Evolutionary conservation across 306 rosid species (phyloP).

Genomic region (Hippophae tibetana): DNA sequence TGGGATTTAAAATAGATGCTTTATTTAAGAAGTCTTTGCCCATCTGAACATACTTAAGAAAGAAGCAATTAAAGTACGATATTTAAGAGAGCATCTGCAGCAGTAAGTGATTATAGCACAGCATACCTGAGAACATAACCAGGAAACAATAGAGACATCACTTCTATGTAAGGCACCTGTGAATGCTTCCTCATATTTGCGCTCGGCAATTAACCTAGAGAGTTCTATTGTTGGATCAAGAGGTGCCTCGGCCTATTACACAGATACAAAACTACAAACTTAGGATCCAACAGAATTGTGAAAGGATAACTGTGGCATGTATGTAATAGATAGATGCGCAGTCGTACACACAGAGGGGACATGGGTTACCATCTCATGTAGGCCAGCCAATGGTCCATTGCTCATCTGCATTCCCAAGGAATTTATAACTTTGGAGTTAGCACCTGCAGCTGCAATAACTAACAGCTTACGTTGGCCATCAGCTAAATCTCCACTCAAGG

Average conservation of each 20-base stretch:
- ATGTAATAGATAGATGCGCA: no score
- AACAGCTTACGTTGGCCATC: conserved; percentile 52
- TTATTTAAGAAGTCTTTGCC: not conserved
- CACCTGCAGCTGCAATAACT: conserved; percentile 36
- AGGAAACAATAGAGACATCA: conserved; percentile 56
- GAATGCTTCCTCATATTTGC: conserved; percentile 64
- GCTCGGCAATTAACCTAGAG: conserved; percentile 46
- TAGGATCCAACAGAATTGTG: not conserved
- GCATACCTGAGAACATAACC: conserved; percentile 72
- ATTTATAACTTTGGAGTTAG: conserved; percentile 36
- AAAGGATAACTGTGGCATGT: not conserved
- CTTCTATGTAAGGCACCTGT: conserved; percentile 53
- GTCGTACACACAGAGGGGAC: not conserved
- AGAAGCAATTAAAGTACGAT: not conserved
- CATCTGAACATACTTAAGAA: not conserved
- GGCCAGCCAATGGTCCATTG: conserved; percentile 30
- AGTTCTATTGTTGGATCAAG: conserved; percentile 58
- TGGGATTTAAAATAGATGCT: not conserved
- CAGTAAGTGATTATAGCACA: not conserved
- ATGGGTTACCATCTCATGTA: conserved; percentile 43
- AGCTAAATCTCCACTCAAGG: conserved; percentile 54
- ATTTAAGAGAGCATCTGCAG: not conserved
- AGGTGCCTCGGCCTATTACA: conserved; percentile 33
- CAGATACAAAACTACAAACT: conserved; percentile 10
- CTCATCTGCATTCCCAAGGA: conserved; percentile 41